These are phyloP conservation scores for Lentinula sp. DNA, from an alignment of 768 basidiomycete species.

Conservation along the genomic window DNA sequence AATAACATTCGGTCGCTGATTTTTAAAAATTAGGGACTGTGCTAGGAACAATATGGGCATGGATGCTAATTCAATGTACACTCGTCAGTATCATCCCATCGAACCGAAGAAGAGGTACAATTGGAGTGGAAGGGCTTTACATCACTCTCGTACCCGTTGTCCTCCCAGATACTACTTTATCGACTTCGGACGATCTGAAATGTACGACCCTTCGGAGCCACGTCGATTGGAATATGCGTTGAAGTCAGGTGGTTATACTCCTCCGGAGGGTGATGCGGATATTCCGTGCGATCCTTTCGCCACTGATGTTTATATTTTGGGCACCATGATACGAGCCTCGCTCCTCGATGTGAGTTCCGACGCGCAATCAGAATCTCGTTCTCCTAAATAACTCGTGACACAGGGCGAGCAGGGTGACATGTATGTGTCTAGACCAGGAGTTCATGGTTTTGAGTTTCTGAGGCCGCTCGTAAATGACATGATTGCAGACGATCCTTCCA, in stretches of 20 bases:
- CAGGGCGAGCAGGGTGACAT: background rate
- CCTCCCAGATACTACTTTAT: constrained; percentile 31
- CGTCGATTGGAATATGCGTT: constrained; percentile 24
- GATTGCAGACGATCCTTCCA: background rate
- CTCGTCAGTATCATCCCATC: background rate
- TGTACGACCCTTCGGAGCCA: constrained; percentile 20
- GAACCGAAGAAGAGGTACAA: background rate
- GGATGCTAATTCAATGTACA: background rate
- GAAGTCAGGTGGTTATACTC: constrained; percentile 10
- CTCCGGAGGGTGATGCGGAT: constrained; percentile 24
- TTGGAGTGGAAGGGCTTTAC: constrained; percentile 7
- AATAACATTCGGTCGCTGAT: background rate
- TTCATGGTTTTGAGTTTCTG: constrained; percentile 8
- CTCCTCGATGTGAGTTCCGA: constrained; percentile 6
- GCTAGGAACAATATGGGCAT: background rate
- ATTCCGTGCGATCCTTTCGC: constrained; percentile 31
- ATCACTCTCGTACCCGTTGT: constrained; percentile 20
- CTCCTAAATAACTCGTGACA: background rate
- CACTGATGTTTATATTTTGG: constrained; percentile 38
- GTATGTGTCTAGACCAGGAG: background rate
- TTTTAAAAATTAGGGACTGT: background rate
- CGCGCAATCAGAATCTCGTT: background rate
- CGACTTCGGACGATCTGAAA: constrained; percentile 29
- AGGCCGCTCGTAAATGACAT: constrained; percentile 7
- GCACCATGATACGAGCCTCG: constrained; percentile 23